phyloP scores from a whole-genome alignment of 140 eudicot species.

The Senecio squalidus region DNA sequence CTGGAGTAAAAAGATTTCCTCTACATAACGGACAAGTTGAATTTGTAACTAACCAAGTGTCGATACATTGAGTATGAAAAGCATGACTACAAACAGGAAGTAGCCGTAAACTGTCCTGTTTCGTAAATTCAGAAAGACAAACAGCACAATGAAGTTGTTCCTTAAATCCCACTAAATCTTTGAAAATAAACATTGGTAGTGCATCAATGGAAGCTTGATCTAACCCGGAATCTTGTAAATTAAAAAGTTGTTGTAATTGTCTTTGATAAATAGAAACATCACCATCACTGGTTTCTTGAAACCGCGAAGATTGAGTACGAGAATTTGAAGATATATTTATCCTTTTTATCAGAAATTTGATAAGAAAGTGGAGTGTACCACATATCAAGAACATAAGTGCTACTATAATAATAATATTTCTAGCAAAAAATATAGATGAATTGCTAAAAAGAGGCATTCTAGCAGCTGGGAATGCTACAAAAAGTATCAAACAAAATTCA shows the following conservation, averaged over 20 bases:
- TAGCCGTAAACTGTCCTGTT: constrained; percentile 59
- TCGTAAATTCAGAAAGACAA: constrained; percentile 71
- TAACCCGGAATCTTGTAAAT: constrained; percentile 74
- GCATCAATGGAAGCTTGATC: constrained; percentile 81
- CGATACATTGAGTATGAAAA: constrained; percentile 85
- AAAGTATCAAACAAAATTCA: constrained; percentile 10
- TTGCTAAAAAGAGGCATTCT: constrained; percentile 26
- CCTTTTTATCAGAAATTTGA: constrained; percentile 26
- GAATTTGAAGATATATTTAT: constrained; percentile 19
- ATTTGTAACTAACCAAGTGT: constrained; percentile 84
- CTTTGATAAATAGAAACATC: constrained; percentile 54
- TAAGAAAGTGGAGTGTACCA: constrained; percentile 20
- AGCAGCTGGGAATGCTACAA: constrained; percentile 2
- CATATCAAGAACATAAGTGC: constrained; percentile 17
- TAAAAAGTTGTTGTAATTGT: constrained; percentile 81
- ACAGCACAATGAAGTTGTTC: constrained; percentile 93
- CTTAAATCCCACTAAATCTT: constrained; percentile 60
- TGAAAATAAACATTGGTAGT: constrained; percentile 72
- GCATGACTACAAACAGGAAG: constrained; percentile 93
- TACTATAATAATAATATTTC: constrained; percentile 15
- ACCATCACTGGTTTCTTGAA: constrained; percentile 27
- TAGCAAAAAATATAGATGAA: constrained; percentile 14
- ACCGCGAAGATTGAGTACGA: constrained; percentile 21
- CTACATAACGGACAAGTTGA: constrained; percentile 96
- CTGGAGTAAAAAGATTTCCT: constrained; percentile 62